Evolutionary conservation across 2,329 filamentous ascomycete genomes (phyloP).

Genomic region (Graphiopsis chlorocephala): DNA sequence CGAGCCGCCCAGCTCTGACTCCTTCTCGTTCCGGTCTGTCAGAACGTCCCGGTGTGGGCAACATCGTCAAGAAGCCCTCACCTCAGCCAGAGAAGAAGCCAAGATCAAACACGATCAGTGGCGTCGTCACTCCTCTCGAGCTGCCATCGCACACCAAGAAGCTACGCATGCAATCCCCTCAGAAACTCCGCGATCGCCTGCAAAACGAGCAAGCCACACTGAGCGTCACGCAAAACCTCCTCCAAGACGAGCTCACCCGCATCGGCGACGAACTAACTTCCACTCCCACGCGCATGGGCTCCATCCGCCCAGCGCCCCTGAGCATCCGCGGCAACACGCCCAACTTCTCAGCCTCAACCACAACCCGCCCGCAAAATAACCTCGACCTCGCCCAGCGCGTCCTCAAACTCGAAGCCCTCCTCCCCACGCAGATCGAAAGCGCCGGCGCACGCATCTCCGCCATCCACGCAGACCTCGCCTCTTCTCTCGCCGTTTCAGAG

Average conservation of each 20-base stretch:
- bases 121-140: constrained; percentile 21
- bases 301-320: constrained; percentile 18
- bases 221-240: constrained; percentile 63
- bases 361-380: constrained; percentile 20
- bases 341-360: constrained; percentile 39
- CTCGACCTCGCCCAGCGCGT: constrained; percentile 58
- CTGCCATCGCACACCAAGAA: constrained; percentile 50
- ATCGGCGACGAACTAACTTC: constrained; percentile 75
- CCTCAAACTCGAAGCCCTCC: constrained; percentile 63
- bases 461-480: constrained; percentile 69
- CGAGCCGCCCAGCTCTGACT: constrained; percentile 40
- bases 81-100: constrained; percentile 43
- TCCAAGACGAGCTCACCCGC: constrained; percentile 73
- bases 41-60: constrained; percentile 49
- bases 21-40: constrained; percentile 48
- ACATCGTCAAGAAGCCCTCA: constrained; percentile 58
- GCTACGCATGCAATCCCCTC: constrained; percentile 62
- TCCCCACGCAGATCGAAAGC: constrained; percentile 60
- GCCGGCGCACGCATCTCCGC: constrained; percentile 60
- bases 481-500: constrained; percentile 68
- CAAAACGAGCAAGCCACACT: constrained; percentile 76
- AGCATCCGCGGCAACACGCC: constrained; percentile 33
- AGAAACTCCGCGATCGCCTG: constrained; percentile 74
- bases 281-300: constrained; percentile 24
- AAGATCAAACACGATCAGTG: constrained; percentile 25